A percentile compares a stretch with the other conserved stretches of the same genome.
phyloP scores from a whole-genome alignment of 2,329 filamentous ascomycete genomes.

The Helotiales sp. region DNA sequence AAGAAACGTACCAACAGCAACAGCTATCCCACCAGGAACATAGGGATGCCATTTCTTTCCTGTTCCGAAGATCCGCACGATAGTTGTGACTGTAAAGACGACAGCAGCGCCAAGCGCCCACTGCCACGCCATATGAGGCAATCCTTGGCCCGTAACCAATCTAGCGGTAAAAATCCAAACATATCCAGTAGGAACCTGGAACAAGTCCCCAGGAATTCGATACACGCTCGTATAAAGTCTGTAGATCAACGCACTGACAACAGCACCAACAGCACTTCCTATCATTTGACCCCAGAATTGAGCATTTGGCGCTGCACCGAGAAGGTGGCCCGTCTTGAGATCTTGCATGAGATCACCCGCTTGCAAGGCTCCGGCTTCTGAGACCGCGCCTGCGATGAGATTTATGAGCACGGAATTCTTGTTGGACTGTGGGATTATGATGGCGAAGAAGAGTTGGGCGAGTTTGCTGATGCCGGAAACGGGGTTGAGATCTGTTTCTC shows the following conservation, averaged over 20 bases:
- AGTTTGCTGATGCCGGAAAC: conserved; percentile 96
- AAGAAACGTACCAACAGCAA: conserved; percentile 72
- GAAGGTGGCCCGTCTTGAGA: conserved; percentile 90
- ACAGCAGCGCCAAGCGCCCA: conserved; percentile 75
- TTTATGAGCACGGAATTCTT: conserved; percentile 93
- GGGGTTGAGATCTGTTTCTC: conserved; percentile 91
- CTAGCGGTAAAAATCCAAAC: conserved; percentile 98
- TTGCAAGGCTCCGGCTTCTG: conserved; percentile 82
- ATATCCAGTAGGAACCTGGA: conserved; percentile 91
- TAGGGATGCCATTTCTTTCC: conserved; percentile 68
- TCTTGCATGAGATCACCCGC: conserved; percentile 97
- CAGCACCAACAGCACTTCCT: conserved; percentile 80
- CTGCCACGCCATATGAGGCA: conserved; percentile 80
- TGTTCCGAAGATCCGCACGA: conserved; percentile 58
- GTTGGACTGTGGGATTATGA: conserved; percentile 78
- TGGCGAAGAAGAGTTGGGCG: conserved; percentile 90
- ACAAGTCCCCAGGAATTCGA: conserved; percentile 81
- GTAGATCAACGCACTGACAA: conserved; percentile 86
- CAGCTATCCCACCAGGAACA: conserved; percentile 90
- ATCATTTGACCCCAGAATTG: conserved; percentile 98
- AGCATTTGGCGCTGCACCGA: conserved; percentile 88
- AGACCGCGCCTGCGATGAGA: conserved; percentile 87
- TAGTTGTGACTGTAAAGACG: conserved; percentile 72
- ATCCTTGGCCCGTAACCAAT: conserved; percentile 84
- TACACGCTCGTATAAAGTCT: conserved; percentile 90